Base-by-base conservation (phyloP, 768 basidiomycete genomes). In the Polyporus arcularius region DNA sequence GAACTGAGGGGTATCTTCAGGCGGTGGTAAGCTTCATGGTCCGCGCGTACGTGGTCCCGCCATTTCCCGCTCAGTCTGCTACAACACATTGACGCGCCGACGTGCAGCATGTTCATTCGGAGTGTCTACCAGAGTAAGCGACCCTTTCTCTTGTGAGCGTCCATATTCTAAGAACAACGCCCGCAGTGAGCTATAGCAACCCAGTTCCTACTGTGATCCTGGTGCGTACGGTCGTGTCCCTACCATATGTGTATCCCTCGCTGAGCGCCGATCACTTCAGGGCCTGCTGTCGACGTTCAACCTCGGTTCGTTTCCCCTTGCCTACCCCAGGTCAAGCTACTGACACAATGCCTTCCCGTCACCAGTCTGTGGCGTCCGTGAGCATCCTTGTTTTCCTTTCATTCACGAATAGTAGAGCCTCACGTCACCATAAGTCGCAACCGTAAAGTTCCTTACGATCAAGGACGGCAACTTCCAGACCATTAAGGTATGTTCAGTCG, bases 111-210 rank as follows among this genome's bases (percentile, higher is more conserved):
- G 74, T 87, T 84, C 63, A 77, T 81, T 28, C 72, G 69, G 53
- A 76, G 84, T 5, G 74, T 85, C 21, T 86, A 78, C 72, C 74
- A 73, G 60, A 65, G 85, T 85, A 69, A 67, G 82, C 73, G 43
- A 18, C 9, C 16, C 32, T 46, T 56, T 31, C n/a, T 8, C 35
- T 26, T 26, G 21, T 26, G 21, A 26, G 21, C 21, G 21, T 26
- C 21, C 21, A 26, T 26, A 26, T 1, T 26, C 21, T 26, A 26
- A 26, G 21, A 26, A 26, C 21, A 26, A 26, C 21, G 16, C n/a
- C 35, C 3, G 12, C 61, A 80, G 80, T 82, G 50, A 85, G 35
- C 35, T 35, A 35, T 3, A 1, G 11, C 7, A 35, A 35, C 35
- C 35, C 35, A 6, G 35, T 35, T 11, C 35, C 35, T 35, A 11